These are phyloP conservation scores for Kuraishia molischiana DNA, from an alignment of 805 yeast species.

Conservation along the genomic window DNA sequence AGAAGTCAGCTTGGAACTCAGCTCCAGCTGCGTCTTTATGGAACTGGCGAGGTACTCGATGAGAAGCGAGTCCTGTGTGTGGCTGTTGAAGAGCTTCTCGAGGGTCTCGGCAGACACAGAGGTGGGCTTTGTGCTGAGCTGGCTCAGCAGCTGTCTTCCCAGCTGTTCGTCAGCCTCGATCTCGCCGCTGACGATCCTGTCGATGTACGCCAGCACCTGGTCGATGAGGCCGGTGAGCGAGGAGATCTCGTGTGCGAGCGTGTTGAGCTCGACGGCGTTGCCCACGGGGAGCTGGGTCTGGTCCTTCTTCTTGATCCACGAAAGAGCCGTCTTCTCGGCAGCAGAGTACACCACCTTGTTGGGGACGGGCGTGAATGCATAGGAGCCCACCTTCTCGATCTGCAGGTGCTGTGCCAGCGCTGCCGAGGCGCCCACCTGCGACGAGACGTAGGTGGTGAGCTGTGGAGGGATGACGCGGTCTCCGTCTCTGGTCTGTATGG, in stretches of 20 bases:
- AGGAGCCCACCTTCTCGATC: constrained; percentile 32
- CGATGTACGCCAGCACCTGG: constrained; percentile 37
- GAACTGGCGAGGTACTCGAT: constrained; percentile 77
- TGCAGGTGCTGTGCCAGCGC: constrained; percentile 24
- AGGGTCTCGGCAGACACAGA: constrained; percentile 41
- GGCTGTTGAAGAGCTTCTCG: constrained; percentile 53
- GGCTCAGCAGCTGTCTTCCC: constrained; percentile 57
- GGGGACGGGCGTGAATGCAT: constrained; percentile 71
- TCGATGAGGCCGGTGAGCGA: constrained; percentile 38
- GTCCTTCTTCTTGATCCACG: constrained; percentile 28
- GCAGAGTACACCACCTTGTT: constrained; percentile 47
- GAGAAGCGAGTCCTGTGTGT: constrained; percentile 73
- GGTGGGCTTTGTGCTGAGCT: constrained; percentile 41
- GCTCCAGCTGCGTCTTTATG: constrained; percentile 74
- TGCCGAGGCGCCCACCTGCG: constrained; percentile 54
- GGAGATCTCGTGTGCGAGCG: constrained; percentile 34
- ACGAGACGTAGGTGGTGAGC: constrained; percentile 63
- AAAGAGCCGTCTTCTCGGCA: constrained; percentile 52
- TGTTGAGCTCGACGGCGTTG: constrained; percentile 31
- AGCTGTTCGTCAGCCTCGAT: constrained; percentile 39
- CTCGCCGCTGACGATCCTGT: constrained; percentile 29
- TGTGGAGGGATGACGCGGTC: constrained; percentile 43
- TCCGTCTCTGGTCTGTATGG: constrained; percentile 49
- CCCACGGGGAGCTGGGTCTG: constrained; percentile 19
- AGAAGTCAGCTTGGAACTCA: constrained; percentile 65